These are phyloP conservation scores for Eucalyptus lansdowneana DNA, from an alignment of 345 rosid species.

Conservation along the genomic window DNA sequence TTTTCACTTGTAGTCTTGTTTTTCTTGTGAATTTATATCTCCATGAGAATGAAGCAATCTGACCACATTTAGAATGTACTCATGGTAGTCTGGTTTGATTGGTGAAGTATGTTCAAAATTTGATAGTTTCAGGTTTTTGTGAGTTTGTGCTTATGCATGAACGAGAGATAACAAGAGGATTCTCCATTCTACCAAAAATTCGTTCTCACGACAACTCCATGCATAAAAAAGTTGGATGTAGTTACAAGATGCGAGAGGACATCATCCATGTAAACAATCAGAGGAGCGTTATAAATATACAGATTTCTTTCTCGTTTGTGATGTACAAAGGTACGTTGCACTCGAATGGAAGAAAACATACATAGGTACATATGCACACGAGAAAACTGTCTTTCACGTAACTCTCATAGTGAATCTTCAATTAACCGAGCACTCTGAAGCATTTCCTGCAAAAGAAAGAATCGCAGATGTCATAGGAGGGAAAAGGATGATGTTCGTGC, in stretches of 20 bases:
- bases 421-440: neutral
- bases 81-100: neutral
- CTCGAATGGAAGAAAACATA: neutral
- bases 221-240: neutral
- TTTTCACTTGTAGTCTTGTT: neutral
- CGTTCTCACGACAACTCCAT: neutral
- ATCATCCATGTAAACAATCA: neutral
- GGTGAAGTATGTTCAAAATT: neutral
- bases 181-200: neutral
- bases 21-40: neutral
- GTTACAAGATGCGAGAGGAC: neutral
- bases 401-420: neutral
- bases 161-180: neutral
- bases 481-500: neutral
- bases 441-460: neutral
- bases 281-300: neutral
- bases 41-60: neutral
- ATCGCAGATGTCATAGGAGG: neutral
- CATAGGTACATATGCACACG: neutral
- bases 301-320: neutral
- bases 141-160: neutral
- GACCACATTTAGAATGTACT: neutral
- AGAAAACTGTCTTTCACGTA: neutral
- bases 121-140: neutral
- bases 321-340: neutral